Percentiles rank a stretch among this genome's conserved stretches.
Evolutionary conservation across 768 basidiomycete species (phyloP).

Genomic region (Agaricus subrufescens): DNA sequence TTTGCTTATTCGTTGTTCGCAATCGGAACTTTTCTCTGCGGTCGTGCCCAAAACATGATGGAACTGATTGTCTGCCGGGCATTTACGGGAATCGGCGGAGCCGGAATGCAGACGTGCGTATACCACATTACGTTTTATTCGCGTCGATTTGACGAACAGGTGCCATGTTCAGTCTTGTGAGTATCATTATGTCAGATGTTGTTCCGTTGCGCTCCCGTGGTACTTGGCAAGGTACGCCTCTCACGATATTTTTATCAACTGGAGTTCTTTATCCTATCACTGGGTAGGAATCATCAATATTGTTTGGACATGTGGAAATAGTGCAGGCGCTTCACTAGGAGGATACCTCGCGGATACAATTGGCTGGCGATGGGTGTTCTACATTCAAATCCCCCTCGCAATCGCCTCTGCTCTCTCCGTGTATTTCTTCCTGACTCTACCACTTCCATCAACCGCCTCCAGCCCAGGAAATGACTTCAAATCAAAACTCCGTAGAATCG

Average conservation of each 20-base stretch:
- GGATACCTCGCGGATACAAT: constrained; percentile 59
- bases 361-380: constrained; percentile 69
- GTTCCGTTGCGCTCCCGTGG: constrained; percentile 59
- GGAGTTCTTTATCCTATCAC: neutral
- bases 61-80: constrained; percentile 50
- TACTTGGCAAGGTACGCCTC: constrained; percentile 57
- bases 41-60: constrained; percentile 48
- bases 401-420: constrained; percentile 50
- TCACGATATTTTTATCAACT: neutral
- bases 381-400: constrained; percentile 55
- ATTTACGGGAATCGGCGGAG: constrained; percentile 56
- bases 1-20: constrained; percentile 52
- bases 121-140: neutral
- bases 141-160: neutral
- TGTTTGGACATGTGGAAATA: constrained; percentile 53
- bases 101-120: constrained; percentile 58
- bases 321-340: constrained; percentile 58
- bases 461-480: constrained; percentile 26
- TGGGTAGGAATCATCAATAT: constrained; percentile 51
- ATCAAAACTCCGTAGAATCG: constrained; percentile 53
- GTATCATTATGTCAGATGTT: constrained; percentile 64
- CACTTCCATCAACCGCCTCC: constrained; percentile 28
- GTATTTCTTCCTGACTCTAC: constrained; percentile 50
- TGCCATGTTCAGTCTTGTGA: constrained; percentile 38
- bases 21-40: constrained; percentile 49